Base-by-base conservation (phyloP, 2,329 filamentous ascomycete species). In the Verticillium tricorpus region DNA sequence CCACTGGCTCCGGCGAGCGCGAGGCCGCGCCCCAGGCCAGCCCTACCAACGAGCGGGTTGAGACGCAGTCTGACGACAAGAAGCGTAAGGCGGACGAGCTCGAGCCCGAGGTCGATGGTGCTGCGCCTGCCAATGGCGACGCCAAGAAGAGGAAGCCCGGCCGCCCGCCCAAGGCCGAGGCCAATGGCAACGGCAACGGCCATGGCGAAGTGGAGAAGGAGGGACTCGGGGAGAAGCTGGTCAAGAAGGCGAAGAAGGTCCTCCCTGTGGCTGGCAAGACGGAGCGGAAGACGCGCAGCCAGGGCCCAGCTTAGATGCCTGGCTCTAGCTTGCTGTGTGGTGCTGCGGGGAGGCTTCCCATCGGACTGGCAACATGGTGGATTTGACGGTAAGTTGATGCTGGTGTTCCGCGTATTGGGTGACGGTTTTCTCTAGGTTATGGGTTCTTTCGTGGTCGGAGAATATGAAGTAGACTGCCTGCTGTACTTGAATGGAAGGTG, bases 261-360 rank as follows among this genome's bases (percentile, higher is more conserved):
- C 59, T 67, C 22, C 68, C 72, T 0, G 60, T 65, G 2, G 73
- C 73, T 17, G 77, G 77, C 19, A 73, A 63, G 61, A 77, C 77
- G 7, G 71, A 72, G 56, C 72, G 77, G 54, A 78, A 78, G 73
- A 79, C 77, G 8, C 72, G 77, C 57, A 79, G 77, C 62, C 77
- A 79, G 65, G 77, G 77, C 0, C 63, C 63, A n/a, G 63, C 45
- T 50, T 50, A 50, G 45, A n/a, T n/a, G 45, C 2, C 45, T 50
- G 45, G n/a, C n/a, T 6, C 9, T 12, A n/a, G 45, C 19, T 2
- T 50, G 6, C n/a, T 50, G 45, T 11, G n/a, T 14, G n/a, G 22
- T 4, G 12, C 19, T 19, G 12, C 9, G 45, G 11, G 4, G 45
- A 22, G n/a, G n/a, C 25, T 22, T 5, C 14, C 1, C 2, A 12